phyloP scores from a whole-genome alignment of 2,329 filamentous ascomycete species.

The Penicillium rolfsii region DNA sequence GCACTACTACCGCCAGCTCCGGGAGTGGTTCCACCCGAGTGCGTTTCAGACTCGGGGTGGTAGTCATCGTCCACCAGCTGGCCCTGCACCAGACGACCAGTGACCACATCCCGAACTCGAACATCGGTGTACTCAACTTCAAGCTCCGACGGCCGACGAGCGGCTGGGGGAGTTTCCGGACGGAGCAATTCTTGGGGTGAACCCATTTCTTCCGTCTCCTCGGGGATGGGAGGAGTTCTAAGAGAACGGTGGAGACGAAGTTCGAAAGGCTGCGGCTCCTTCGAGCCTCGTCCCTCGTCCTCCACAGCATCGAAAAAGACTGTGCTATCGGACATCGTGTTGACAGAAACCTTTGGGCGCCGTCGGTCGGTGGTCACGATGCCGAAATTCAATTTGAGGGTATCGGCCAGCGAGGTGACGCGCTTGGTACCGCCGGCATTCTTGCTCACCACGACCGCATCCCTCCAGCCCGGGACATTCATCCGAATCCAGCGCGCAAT shows the following conservation, averaged over 20 bases:
- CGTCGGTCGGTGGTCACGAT: constrained; percentile 72
- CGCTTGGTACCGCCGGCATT: constrained; percentile 97
- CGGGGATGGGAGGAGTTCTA: constrained; percentile 22
- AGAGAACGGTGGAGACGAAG: constrained; percentile 30
- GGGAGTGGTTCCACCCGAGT: constrained; percentile 59
- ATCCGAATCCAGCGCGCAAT: constrained; percentile 93
- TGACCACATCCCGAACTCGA: constrained; percentile 85
- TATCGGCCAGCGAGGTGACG: constrained; percentile 93
- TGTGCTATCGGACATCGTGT: constrained; percentile 73
- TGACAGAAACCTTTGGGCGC: constrained; percentile 53
- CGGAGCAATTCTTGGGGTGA: constrained; percentile 36
- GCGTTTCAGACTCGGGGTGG: constrained; percentile 68
- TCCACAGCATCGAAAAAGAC: constrained; percentile 69
- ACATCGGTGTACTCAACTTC: constrained; percentile 71
- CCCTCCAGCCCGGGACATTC: constrained; percentile 81
- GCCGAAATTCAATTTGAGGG: constrained; percentile 94
- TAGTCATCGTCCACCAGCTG: constrained; percentile 96
- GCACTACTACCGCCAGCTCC: constrained; percentile 49
- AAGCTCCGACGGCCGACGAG: constrained; percentile 49
- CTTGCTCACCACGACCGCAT: constrained; percentile 96
- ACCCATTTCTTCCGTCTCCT: constrained; percentile 29
- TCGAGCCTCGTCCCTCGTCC: constrained; percentile 38
- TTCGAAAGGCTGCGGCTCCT: constrained; percentile 35
- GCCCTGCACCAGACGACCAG: constrained; percentile 86
- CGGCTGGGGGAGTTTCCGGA: constrained; percentile 42